Conservation (phyloP, 192 early-diverging fungal species). For the Entomortierella parvispora region DNA sequence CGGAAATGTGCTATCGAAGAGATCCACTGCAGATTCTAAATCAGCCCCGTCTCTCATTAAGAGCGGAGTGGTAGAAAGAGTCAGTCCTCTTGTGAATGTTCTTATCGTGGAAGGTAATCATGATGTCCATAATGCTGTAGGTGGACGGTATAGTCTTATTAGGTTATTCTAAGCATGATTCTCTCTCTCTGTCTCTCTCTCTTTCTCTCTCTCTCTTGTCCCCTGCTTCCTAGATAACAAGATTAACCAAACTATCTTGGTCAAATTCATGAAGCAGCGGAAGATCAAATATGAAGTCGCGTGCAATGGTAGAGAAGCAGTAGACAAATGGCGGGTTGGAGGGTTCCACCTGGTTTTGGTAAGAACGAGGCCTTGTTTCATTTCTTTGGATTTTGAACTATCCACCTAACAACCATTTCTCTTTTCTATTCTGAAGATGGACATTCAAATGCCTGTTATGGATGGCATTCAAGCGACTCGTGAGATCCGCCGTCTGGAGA, state of each 20-base stretch:
- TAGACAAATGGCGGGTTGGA: constrained; percentile 78
- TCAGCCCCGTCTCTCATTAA: constrained; percentile 20
- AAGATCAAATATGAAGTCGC: constrained; percentile 81
- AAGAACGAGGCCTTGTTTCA: constrained; percentile 13
- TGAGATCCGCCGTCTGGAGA: constrained; percentile 67
- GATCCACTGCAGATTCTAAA: constrained; percentile 1
- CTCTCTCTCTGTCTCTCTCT: not conserved
- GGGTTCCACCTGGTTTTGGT: constrained; percentile 74
- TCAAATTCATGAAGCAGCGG: constrained; percentile 75
- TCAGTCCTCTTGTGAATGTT: constrained; percentile 76
- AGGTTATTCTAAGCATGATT: not conserved
- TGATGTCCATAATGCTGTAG: no score
- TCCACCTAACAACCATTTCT: not conserved
- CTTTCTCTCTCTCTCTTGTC: constrained; percentile 8
- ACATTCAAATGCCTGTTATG: constrained; percentile 79
- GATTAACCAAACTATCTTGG: constrained; percentile 79
- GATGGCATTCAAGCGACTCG: constrained; percentile 74
- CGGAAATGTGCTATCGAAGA: not conserved
- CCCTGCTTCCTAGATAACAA: constrained; percentile 67
- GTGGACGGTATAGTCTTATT: not conserved
- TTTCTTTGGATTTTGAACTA: not conserved
- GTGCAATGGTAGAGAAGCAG: constrained; percentile 82
- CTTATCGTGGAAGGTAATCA: constrained; percentile 81
- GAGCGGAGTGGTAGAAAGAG: constrained; percentile 41
- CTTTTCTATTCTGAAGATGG: constrained; percentile 61